phyloP scores from a whole-genome alignment of 805 yeast species.

The Wickerhamomyces canadensis region DNA sequence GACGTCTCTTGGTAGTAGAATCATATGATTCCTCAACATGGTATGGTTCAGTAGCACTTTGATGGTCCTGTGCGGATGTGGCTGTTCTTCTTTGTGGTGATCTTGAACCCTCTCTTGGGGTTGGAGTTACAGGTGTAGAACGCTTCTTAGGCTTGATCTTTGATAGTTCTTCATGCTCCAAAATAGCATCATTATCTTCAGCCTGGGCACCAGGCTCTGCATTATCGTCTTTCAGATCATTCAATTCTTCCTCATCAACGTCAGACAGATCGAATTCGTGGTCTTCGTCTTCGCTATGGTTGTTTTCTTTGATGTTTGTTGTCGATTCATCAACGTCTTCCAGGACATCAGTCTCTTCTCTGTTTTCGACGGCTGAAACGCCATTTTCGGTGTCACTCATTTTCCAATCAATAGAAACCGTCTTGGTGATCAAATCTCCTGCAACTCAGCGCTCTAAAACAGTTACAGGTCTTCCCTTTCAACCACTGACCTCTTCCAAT shows the following conservation, averaged over 20 bases:
- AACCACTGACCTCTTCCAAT: no score
- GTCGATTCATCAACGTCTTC: constrained; percentile 1
- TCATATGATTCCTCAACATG: constrained; percentile 14
- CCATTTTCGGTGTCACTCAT: not conserved
- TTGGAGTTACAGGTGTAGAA: not conserved
- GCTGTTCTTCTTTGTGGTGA: not conserved
- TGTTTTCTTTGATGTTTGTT: constrained; percentile 2
- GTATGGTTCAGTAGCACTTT: constrained; percentile 14
- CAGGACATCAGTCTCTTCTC: not conserved
- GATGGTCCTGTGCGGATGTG: not conserved
- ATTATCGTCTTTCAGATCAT: constrained; percentile 7
- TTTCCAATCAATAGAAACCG: not conserved
- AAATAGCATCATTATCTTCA: not conserved
- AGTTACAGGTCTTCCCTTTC: no score
- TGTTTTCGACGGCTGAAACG: not conserved
- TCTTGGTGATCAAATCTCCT: no score
- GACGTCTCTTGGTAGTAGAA: constrained; percentile 45
- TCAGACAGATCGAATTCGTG: constrained; percentile 6
- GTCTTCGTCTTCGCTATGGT: constrained; percentile 5
- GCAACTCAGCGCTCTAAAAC: no score
- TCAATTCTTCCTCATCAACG: constrained; percentile 2
- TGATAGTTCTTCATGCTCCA: not conserved
- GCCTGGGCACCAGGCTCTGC: not conserved
- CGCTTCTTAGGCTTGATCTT: constrained; percentile 6
- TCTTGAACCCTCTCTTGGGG: not conserved